Conservation (phyloP, 2,329 filamentous ascomycete genomes). For the Ophiostoma ips region DNA sequence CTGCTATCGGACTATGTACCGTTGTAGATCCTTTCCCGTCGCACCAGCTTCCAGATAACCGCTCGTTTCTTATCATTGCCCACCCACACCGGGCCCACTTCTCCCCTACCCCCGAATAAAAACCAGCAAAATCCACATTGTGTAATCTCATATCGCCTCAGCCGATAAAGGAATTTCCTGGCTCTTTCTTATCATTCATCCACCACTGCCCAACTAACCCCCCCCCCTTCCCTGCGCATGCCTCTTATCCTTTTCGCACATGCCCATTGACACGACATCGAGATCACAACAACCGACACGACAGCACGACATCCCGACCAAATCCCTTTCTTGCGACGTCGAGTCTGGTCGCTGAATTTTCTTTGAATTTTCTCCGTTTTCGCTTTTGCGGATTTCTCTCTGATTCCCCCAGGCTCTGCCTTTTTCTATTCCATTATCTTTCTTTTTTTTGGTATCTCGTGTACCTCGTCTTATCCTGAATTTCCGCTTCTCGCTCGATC, state of each 20-base stretch:
- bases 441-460: too few relatives aligned
- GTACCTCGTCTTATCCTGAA: not conserved
- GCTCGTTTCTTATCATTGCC: slow-evolving; percentile 12
- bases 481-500: not conserved
- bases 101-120: slow-evolving; percentile 10
- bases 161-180: slow-evolving; percentile 15
- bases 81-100: slow-evolving; percentile 7
- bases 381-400: not conserved
- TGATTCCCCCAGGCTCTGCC: too few relatives aligned
- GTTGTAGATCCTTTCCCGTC: not conserved
- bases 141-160: slow-evolving; percentile 15
- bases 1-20: not conserved
- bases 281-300: not conserved
- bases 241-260: slow-evolving; percentile 6
- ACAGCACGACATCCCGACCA: too few relatives aligned
- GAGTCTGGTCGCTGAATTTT: not conserved
- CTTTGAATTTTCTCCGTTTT: not conserved
- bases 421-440: not conserved
- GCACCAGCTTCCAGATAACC: not conserved
- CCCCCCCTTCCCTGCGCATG: slow-evolving; percentile 4
- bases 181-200: slow-evolving; percentile 14
- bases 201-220: slow-evolving; percentile 7
- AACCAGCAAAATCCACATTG: slow-evolving; percentile 8
- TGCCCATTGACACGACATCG: slow-evolving; percentile 5
- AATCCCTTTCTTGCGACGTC: too few relatives aligned